Base-by-base conservation (phyloP, 495 filamentous ascomycete species). In the Hyphodiscus hymeniophilus region DNA sequence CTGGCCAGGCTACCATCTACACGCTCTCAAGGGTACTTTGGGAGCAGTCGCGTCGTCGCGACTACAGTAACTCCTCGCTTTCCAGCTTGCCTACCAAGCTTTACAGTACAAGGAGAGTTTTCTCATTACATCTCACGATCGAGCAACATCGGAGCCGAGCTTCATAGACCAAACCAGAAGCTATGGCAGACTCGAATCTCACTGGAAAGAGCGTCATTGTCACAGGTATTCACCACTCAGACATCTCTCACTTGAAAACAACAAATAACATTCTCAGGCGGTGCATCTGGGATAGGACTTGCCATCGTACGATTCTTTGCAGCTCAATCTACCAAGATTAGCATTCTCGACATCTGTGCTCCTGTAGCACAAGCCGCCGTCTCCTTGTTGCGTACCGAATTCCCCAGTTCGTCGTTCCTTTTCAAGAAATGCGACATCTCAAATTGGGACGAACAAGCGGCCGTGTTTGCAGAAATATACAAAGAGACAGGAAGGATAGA, bases 201-300 rank as follows among this genome's bases (percentile, higher is more conserved):
- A 3, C 33, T n/a, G 33, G 33, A 36, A 36, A 36, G 33, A 36
- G 33, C 12, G 33, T 36, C 13, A 36, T 36, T 13, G 16, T 36
- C 33, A 36, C 33, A 5, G 33, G 33, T 36, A 36, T 17, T 13
- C 4, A 3, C 15, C 33, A 13, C 15, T n/a, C 33, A 36, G 13
- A 32, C 7, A 7, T 13, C 33, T 7, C 4, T 17, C 16, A 4
- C 33, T 36, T 36, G 5, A 36, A 13, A 5, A 7, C 33, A 4
- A 4, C 16, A 36, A 36, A 5, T n/a, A 36, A 36, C 16, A 13
- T 13, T n/a, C 33, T n/a, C 33, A 54, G 76, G 76, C 47, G 76
- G 75, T 39, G 68, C 69, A 15, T 74, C 71, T 41, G 76, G 75
- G 11, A 76, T 80, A 24, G 76, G 76, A 3, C 66, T 76, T 5